Base-by-base conservation (phyloP, 768 basidiomycete species). In the Auriculariales sp. region DNA sequence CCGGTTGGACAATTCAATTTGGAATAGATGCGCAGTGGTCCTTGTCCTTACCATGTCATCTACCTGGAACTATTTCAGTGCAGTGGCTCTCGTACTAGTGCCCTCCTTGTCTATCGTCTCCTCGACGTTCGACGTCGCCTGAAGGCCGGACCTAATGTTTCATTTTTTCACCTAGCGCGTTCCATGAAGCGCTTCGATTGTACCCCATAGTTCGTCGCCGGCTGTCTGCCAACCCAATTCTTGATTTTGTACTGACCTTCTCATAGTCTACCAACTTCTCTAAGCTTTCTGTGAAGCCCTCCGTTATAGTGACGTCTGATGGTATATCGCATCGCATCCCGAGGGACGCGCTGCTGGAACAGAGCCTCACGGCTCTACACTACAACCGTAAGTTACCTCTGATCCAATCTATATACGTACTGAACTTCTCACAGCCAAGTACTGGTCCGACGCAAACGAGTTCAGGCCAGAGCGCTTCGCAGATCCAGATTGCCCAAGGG, bases 381-480 rank as follows among this genome's bases (percentile, higher is more conserved):
- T 15, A 15, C 31, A 32, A 32, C 31, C 31, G 31, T 32, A 15
- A 32, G 31, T 15, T 7, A 28, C 27, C 12, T 24, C 14, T 36
- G 17, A 39, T 29, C 25, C 45, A 51, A 32, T 27, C 45, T 14
- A 17, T 31, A 4, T 17, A 47, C 32, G 15, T 28, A 1, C 27
- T 48, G 6, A 48, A 34, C 25, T 5, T 11, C 31, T 48, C 31
- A 5, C 33, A 48, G 47, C 47, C 14, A 42, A 45, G 19, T 51
- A 51, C 32, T 51, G 50, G 50, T 46, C 45, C n/a, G 30, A 51
- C 25, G 28, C 51, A 4, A n/a, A 48, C 3, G 33, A 17, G 6
- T 52, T 52, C 27, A 39, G 22, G 15, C 51, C 51, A 19, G 32
- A 27, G 17, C 46, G 51, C 3, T 52, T 52, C 28, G 11, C 44